These are phyloP conservation scores for Aspergillus bertholletiae DNA, from an alignment of 495 filamentous ascomycete genomes.

Conservation along the genomic window DNA sequence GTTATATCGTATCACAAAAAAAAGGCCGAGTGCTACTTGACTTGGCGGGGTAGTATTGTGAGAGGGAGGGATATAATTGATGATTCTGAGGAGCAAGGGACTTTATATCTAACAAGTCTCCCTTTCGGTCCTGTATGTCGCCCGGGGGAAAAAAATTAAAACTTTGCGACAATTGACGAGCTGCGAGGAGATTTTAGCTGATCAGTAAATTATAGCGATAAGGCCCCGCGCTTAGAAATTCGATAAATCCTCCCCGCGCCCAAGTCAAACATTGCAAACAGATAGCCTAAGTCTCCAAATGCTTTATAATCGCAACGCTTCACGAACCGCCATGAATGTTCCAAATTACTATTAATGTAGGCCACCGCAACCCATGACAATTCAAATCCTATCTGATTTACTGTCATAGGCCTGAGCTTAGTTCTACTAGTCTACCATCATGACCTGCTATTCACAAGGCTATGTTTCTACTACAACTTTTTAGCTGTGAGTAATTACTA, in stretches of 20 bases:
- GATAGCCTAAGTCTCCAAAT: not conserved
- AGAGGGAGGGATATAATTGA: not conserved
- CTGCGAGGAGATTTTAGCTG: not conserved
- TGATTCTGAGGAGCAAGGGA: not conserved
- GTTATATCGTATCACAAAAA: not conserved
- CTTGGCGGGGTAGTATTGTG: not conserved
- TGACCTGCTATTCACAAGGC: no score
- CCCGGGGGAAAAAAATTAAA: not conserved
- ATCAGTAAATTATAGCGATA: constrained; percentile 13
- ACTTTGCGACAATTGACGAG: not conserved
- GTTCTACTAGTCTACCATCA: no score
- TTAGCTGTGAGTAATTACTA: no score
- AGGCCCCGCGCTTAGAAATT: constrained; percentile 44
- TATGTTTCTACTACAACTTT: no score
- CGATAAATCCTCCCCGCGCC: constrained; percentile 29
- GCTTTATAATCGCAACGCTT: not conserved
- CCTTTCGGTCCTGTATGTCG: not conserved
- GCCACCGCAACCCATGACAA: no score
- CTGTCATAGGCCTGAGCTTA: no score
- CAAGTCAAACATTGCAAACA: constrained; percentile 35
- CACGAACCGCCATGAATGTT: not conserved
- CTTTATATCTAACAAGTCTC: not conserved
- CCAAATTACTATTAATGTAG: no score
- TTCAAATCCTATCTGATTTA: no score
- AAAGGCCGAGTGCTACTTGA: not conserved